Evolutionary conservation across 768 basidiomycete species (phyloP).

Genomic region (Suillus brevipes): DNA sequence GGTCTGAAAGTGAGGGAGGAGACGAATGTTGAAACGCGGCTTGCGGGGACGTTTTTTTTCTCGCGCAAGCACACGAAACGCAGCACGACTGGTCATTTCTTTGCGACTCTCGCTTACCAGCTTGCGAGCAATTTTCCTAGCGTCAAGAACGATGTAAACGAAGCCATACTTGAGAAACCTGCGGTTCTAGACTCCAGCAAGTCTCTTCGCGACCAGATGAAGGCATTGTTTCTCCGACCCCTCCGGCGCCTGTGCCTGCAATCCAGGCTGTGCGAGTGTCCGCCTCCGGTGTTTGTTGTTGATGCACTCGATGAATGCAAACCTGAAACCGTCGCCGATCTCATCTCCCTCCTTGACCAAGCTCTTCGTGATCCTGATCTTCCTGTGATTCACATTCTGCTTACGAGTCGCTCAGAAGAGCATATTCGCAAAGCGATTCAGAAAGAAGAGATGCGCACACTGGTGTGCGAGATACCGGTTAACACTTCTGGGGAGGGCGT

Average conservation of each 20-base stretch:
- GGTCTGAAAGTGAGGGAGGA: background rate
- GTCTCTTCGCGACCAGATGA: background rate
- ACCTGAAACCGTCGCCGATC: too few species aligned
- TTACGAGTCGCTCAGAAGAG: too few species aligned
- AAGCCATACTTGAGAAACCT: background rate
- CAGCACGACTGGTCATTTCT: background rate
- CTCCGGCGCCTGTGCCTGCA: background rate
- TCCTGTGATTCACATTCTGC: too few species aligned
- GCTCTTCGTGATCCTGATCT: too few species aligned
- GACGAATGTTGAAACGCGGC: background rate
- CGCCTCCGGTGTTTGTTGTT: background rate
- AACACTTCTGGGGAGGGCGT: background rate
- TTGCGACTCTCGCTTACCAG: background rate
- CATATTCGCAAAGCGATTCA: too few species aligned
- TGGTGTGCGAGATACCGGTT: background rate
- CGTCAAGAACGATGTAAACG: background rate
- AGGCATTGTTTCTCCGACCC: background rate
- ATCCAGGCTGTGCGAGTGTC: background rate
- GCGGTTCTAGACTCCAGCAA: background rate
- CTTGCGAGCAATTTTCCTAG: background rate
- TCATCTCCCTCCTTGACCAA: too few species aligned
- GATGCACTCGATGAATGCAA: background rate
- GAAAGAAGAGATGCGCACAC: background rate
- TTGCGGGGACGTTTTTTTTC: background rate
- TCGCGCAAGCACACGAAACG: background rate